Evolutionary conservation across 1,284 basidiomycete genomes (phyloP).

Genomic region (Ustilago trichophora): DNA sequence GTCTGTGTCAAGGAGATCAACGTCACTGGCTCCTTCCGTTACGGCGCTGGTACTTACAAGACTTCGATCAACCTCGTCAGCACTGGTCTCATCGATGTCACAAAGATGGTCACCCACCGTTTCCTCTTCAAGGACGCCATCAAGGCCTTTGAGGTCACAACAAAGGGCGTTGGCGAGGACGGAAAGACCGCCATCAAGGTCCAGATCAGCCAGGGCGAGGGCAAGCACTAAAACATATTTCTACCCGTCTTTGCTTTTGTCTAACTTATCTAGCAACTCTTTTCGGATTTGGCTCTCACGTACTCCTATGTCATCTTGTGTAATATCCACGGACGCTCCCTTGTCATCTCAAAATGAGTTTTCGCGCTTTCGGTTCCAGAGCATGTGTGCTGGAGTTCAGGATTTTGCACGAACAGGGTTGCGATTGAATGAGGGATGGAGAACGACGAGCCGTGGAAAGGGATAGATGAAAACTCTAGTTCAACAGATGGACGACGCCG

Average conservation of each 20-base stretch:
- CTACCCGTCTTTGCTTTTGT: too few relatives aligned
- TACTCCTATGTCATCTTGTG: too few relatives aligned
- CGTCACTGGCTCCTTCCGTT: slow-evolving; percentile 76
- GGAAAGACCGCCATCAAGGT: slow-evolving; percentile 71
- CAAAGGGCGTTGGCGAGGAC: slow-evolving; percentile 76
- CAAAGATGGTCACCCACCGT: slow-evolving; percentile 72
- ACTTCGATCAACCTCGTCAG: slow-evolving; percentile 72
- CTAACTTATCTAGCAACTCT: not conserved
- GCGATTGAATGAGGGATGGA: too few relatives aligned
- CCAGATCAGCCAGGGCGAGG: slow-evolving; percentile 66
- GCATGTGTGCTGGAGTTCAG: too few relatives aligned
- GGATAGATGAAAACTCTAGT: too few relatives aligned
- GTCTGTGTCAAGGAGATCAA: slow-evolving; percentile 53
- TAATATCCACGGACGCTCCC: too few relatives aligned
- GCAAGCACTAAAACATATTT: slow-evolving; percentile 29
- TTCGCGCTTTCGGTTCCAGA: too few relatives aligned
- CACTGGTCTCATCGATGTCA: slow-evolving; percentile 70
- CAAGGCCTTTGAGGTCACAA: slow-evolving; percentile 71
- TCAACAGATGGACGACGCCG: not conserved
- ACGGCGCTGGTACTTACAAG: slow-evolving; percentile 78
- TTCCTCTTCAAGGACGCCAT: slow-evolving; percentile 70
- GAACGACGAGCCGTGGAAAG: too few relatives aligned
- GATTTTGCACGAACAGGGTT: too few relatives aligned
- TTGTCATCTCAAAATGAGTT: too few relatives aligned
- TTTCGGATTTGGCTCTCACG: too few relatives aligned